These are phyloP conservation scores for Trametes meyenii DNA, from an alignment of 768 basidiomycete species.

Conservation along the genomic window DNA sequence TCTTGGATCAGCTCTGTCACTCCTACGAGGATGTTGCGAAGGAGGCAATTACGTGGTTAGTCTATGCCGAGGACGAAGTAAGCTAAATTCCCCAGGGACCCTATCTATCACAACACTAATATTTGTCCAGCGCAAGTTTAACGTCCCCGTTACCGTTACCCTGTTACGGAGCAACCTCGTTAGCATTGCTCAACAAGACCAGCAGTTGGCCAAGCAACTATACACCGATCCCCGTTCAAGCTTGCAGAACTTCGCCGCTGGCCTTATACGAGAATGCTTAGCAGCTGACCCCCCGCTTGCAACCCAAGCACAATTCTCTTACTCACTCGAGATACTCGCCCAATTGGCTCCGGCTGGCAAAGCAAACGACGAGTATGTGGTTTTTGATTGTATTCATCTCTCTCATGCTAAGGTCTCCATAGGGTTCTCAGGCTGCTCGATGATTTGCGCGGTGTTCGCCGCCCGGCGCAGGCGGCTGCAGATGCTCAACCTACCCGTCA, in stretches of 20 bases:
- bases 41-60: constrained; percentile 95
- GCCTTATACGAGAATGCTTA: constrained; percentile 84
- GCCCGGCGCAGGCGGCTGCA: constrained; percentile 43
- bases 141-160: constrained; percentile 90
- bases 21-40: constrained; percentile 91
- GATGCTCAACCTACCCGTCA: constrained; percentile 45
- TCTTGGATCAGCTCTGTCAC: constrained; percentile 88
- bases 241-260: constrained; percentile 79
- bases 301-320: constrained; percentile 76
- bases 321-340: constrained; percentile 77
- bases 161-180: constrained; percentile 85
- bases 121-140: constrained; percentile 82
- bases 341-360: constrained; percentile 76
- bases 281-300: constrained; percentile 81
- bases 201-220: constrained; percentile 86
- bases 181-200: constrained; percentile 76
- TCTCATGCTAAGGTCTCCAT: constrained; percentile 15
- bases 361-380: constrained; percentile 80
- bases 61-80: constrained; percentile 98
- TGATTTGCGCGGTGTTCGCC: constrained; percentile 73
- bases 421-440: constrained; percentile 77
- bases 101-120: constrained; percentile 16
- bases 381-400: neutral
- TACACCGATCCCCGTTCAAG: constrained; percentile 76
- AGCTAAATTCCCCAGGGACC: neutral